A percentile compares a stretch with the other conserved stretches of the same genome.
Conservation (phyloP, 1,284 basidiomycete species). For the Lentinula novae-zelandiae region DNA sequence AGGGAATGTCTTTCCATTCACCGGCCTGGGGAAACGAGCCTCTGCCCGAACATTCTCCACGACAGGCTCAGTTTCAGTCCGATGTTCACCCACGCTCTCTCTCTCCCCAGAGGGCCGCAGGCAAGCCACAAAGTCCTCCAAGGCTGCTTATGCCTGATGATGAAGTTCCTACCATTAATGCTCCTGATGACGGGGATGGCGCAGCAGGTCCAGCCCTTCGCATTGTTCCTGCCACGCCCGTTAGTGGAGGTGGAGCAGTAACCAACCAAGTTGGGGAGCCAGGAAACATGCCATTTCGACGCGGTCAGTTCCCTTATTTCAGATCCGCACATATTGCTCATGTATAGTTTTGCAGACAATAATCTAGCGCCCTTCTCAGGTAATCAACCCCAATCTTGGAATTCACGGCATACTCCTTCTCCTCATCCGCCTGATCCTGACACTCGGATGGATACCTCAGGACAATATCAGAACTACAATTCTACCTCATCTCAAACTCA, state of each 20-base stretch:
- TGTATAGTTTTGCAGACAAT: slow-evolving; percentile 7
- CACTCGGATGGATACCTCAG: not conserved
- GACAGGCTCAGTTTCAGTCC: slow-evolving; percentile 3
- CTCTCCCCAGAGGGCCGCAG: slow-evolving; percentile 25
- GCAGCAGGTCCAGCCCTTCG: slow-evolving; percentile 61
- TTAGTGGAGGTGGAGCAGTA: slow-evolving; percentile 54
- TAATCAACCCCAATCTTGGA: not conserved
- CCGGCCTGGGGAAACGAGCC: slow-evolving; percentile 51
- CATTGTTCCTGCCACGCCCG: slow-evolving; percentile 78
- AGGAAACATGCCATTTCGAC: not conserved
- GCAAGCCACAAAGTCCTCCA: slow-evolving; percentile 66
- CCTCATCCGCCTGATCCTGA: slow-evolving; percentile 4
- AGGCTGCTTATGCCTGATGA: slow-evolving; percentile 62
- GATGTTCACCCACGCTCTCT: slow-evolving; percentile 21
- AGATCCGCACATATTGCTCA: not conserved
- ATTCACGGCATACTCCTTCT: slow-evolving; percentile 4
- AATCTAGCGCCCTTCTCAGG: slow-evolving; percentile 3
- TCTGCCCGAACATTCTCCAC: slow-evolving; percentile 32
- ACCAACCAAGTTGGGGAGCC: slow-evolving; percentile 24
- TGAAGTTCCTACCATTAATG: slow-evolving; percentile 57
- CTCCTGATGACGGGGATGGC: slow-evolving; percentile 56
- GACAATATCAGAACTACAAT: slow-evolving; percentile 1
- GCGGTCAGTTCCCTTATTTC: slow-evolving; percentile 3
- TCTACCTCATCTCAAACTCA: slow-evolving; percentile 9
- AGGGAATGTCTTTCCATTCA: slow-evolving; percentile 58